Percentiles rank a stretch among this genome's conserved stretches.
phyloP scores from a whole-genome alignment of 768 basidiomycete genomes.

The Xanthoconium purpureum region DNA sequence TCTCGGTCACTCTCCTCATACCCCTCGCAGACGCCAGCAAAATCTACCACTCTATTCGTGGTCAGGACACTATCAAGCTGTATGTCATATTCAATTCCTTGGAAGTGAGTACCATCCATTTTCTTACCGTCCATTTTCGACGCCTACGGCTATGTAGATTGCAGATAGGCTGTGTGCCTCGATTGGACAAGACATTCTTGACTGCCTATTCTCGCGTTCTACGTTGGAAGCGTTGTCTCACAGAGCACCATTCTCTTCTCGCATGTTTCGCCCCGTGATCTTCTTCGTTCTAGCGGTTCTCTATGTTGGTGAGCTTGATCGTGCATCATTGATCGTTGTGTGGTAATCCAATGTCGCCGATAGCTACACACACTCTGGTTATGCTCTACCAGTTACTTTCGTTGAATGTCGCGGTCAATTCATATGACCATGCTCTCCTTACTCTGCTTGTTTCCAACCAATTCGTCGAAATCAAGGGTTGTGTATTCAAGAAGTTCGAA shows the following conservation, averaged over 20 bases:
- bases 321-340: not conserved
- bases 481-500: slow-evolving; percentile 99
- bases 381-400: slow-evolving; percentile 95
- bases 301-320: slow-evolving; percentile 66
- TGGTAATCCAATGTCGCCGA: not conserved
- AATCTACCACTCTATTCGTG: slow-evolving; percentile 96
- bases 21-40: slow-evolving; percentile 93
- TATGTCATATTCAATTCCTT: slow-evolving; percentile 99
- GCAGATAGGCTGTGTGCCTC: slow-evolving; percentile 92
- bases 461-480: slow-evolving; percentile 99
- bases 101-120: slow-evolving; percentile 60
- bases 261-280: slow-evolving; percentile 73
- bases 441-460: slow-evolving; percentile 96
- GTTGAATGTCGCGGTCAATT: slow-evolving; percentile 96
- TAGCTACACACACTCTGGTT: slow-evolving; percentile 88
- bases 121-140: not conserved
- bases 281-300: slow-evolving; percentile 80
- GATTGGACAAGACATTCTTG: slow-evolving; percentile 95
- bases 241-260: slow-evolving; percentile 54
- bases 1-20: slow-evolving; percentile 71
- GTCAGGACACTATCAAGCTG: slow-evolving; percentile 97
- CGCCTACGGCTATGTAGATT: slow-evolving; percentile 52
- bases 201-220: slow-evolving; percentile 92
- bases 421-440: slow-evolving; percentile 92
- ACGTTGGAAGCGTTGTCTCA: slow-evolving; percentile 75